Evolutionary conservation across 495 filamentous ascomycete species (phyloP).

Genomic region (Penicillium manginii): DNA sequence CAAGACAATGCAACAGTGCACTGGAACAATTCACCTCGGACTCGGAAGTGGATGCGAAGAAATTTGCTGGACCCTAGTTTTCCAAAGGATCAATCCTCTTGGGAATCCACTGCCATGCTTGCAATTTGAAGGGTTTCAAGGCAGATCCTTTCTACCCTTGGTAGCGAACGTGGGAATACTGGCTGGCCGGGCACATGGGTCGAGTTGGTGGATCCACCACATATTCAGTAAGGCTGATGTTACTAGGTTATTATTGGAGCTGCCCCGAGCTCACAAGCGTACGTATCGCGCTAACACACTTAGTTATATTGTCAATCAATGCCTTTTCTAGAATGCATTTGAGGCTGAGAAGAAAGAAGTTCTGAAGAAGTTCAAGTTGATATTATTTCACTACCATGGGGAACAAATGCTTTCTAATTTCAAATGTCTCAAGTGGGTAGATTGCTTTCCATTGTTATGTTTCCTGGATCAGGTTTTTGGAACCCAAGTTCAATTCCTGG

Average conservation of each 20-base stretch:
- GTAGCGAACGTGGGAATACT: conserved; percentile 2
- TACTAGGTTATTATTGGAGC: background rate
- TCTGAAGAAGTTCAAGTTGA: too few relatives aligned
- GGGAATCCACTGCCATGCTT: background rate
- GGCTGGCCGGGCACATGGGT: background rate
- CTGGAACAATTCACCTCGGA: background rate
- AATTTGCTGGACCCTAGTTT: conserved; percentile 4
- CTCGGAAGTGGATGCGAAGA: conserved; percentile 6
- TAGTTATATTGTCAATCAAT: background rate
- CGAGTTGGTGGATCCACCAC: background rate
- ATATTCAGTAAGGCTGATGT: background rate
- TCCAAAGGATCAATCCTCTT: background rate
- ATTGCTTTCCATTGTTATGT: background rate
- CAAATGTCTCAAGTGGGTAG: background rate
- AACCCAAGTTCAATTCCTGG: background rate
- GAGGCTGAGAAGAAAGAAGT: background rate
- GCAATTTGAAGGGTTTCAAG: conserved; percentile 2
- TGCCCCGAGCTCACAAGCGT: background rate
- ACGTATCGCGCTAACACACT: background rate
- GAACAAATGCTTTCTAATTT: background rate
- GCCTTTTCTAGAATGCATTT: background rate
- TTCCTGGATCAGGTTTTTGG: background rate
- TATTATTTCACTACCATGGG: background rate
- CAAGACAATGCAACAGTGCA: conserved; percentile 5
- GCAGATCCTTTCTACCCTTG: background rate